Percentiles rank a stretch among this genome's conserved stretches.
phyloP scores from a whole-genome alignment of 495 filamentous ascomycete species.

The Penicillium antarcticum region DNA sequence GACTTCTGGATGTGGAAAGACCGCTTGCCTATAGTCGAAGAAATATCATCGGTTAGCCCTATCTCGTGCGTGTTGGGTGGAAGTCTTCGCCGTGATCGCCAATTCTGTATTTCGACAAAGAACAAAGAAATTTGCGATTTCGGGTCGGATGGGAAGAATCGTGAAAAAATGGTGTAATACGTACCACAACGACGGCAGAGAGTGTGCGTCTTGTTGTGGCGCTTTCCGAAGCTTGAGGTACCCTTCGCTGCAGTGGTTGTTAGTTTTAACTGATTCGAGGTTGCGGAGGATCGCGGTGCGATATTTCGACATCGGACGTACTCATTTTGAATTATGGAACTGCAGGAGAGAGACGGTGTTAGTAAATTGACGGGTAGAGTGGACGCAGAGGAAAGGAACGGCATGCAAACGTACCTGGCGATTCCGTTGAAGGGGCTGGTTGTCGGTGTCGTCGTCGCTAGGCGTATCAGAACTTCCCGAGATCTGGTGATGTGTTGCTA shows the following conservation, averaged over 20 bases:
- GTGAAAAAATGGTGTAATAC: constrained; percentile 41
- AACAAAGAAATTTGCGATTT: constrained; percentile 23
- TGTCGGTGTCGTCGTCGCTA: constrained; percentile 50
- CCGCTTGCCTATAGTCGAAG: constrained; percentile 66
- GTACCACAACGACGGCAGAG: constrained; percentile 99
- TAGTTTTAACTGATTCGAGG: constrained; percentile 37
- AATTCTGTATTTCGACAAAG: constrained; percentile 16
- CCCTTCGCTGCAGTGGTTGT: constrained; percentile 70
- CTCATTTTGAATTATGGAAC: constrained; percentile 66
- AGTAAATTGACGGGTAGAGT: constrained; percentile 8
- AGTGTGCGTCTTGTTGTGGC: constrained; percentile 99
- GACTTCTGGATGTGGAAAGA: constrained; percentile 99
- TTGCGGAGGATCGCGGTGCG: constrained; percentile 23
- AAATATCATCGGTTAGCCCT: constrained; percentile 32
- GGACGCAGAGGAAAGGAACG: constrained; percentile 1
- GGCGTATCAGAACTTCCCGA: constrained; percentile 43
- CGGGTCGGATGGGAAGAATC: constrained; percentile 13
- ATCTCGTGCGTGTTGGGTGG: not conserved
- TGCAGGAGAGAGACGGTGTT: constrained; percentile 18
- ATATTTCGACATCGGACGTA: constrained; percentile 41
- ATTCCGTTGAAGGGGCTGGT: constrained; percentile 51
- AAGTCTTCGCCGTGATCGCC: constrained; percentile 11
- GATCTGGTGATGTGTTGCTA: constrained; percentile 37
- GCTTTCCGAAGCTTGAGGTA: constrained; percentile 96
- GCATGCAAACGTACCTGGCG: constrained; percentile 41